Conservation (phyloP, 75 land plant species). For the Sequoiadendron giganteum region DNA sequence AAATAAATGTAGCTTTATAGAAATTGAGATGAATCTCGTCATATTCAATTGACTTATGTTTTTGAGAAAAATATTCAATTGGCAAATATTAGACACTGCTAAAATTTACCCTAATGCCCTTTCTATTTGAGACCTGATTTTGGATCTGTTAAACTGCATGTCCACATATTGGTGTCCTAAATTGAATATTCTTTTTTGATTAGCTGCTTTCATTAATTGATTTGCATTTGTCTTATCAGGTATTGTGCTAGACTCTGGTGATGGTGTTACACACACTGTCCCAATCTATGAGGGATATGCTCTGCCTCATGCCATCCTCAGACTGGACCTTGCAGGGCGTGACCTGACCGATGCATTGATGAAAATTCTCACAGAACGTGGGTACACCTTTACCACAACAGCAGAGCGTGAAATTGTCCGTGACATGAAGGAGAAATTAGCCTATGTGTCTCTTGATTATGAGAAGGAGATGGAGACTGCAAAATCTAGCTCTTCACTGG, state of each 20-base stretch:
- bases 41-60: background rate
- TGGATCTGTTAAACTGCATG: background rate
- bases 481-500: slow-evolving; percentile 48
- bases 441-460: slow-evolving; percentile 65
- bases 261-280: slow-evolving; percentile 54
- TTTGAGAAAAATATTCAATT: no score
- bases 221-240: slow-evolving; percentile 17
- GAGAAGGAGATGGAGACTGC: slow-evolving; percentile 69
- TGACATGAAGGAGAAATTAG: slow-evolving; percentile 74
- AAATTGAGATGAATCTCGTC: background rate
- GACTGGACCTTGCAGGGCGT: slow-evolving; percentile 65
- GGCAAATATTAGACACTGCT: background rate
- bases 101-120: background rate
- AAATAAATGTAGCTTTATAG: background rate
- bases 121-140: background rate
- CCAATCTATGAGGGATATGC: slow-evolving; percentile 65
- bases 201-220: background rate
- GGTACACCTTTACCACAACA: slow-evolving; percentile 71
- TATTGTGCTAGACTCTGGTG: slow-evolving; percentile 50
- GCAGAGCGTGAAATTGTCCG: slow-evolving; percentile 79
- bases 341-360: slow-evolving; percentile 68
- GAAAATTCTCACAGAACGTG: slow-evolving; percentile 77
- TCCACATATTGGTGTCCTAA: background rate
- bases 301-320: slow-evolving; percentile 61
- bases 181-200: background rate